These are phyloP conservation scores for Kuraishia hungarica DNA, from an alignment of 805 yeast species.

Conservation along the genomic window DNA sequence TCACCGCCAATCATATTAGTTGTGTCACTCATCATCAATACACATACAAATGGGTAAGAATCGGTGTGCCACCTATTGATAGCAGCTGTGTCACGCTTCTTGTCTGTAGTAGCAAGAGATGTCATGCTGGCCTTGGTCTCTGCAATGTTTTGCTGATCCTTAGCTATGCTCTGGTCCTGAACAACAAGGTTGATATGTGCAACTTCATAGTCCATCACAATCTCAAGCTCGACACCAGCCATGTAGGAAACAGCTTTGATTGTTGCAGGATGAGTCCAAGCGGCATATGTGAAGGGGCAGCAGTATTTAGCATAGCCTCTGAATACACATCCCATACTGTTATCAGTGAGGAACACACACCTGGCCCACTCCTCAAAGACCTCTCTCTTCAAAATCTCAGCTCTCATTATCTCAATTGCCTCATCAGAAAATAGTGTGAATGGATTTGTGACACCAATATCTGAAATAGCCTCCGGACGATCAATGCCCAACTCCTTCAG, in stretches of 20 bases:
- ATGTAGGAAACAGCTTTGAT: constrained; percentile 41
- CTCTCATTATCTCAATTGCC: constrained; percentile 50
- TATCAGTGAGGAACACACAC: constrained; percentile 15
- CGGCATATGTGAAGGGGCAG: constrained; percentile 43
- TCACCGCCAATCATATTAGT: constrained; percentile 53
- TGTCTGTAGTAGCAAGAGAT: constrained; percentile 11
- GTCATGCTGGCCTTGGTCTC: constrained; percentile 13
- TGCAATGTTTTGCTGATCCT: constrained; percentile 24
- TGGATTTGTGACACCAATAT: constrained; percentile 49
- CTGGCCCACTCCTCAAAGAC: constrained; percentile 36
- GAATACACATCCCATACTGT: constrained; percentile 9
- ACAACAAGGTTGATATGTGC: constrained; percentile 44
- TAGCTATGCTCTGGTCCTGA: constrained; percentile 21
- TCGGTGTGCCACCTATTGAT: constrained; percentile 57
- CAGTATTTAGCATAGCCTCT: constrained; percentile 39
- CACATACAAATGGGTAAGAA: constrained; percentile 58
- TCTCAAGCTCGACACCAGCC: constrained; percentile 51
- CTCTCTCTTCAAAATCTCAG: constrained; percentile 41
- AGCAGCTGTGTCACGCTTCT: constrained; percentile 34
- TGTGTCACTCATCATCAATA: constrained; percentile 53
- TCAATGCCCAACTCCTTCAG: constrained; percentile 43
- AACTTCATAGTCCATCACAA: constrained; percentile 47
- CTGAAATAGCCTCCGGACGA: constrained; percentile 37
- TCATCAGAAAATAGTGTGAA: constrained; percentile 55
- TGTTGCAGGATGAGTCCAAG: constrained; percentile 54